Evolutionary conservation across 2,329 filamentous ascomycete genomes (phyloP).

Genomic region (Colletotrichum graminicola): DNA sequence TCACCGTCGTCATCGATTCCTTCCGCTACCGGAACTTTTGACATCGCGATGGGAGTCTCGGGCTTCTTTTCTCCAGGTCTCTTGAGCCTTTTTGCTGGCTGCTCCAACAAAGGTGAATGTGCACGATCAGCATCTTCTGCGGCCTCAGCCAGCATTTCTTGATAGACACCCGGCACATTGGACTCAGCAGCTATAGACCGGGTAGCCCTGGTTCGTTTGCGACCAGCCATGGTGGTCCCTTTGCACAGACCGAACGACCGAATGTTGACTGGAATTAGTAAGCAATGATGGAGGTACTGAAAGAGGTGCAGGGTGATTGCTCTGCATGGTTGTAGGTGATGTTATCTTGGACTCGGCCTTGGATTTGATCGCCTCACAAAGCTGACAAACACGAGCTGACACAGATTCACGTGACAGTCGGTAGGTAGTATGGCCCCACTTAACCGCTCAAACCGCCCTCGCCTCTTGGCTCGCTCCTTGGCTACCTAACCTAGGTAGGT

Average conservation of each 20-base stretch:
- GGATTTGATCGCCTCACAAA: not conserved
- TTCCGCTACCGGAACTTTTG: slow-evolving; percentile 22
- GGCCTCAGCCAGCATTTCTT: slow-evolving; percentile 63
- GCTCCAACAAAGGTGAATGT: slow-evolving; percentile 50
- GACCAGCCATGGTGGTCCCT: slow-evolving; percentile 43
- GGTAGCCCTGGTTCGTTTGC: slow-evolving; percentile 46
- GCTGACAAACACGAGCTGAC: slow-evolving; percentile 11
- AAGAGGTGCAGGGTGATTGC: not conserved
- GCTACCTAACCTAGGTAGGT: not conserved
- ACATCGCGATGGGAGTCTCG: slow-evolving; percentile 27
- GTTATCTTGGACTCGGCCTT: not conserved
- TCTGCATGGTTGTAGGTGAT: not conserved
- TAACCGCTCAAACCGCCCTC: not conserved
- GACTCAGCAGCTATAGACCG: slow-evolving; percentile 43
- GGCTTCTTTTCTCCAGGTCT: slow-evolving; percentile 45
- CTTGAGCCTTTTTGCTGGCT: slow-evolving; percentile 58
- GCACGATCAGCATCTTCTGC: slow-evolving; percentile 48
- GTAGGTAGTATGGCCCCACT: not conserved
- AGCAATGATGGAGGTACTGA: not conserved
- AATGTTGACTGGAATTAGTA: not conserved
- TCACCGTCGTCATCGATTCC: slow-evolving; percentile 50
- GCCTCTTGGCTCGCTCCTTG: too few species aligned
- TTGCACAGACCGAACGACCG: not conserved
- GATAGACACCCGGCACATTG: slow-evolving; percentile 57
- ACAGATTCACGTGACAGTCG: slow-evolving; percentile 2